Base-by-base conservation (phyloP, 2,329 filamentous ascomycete genomes). In the Talaromyces sp. region DNA sequence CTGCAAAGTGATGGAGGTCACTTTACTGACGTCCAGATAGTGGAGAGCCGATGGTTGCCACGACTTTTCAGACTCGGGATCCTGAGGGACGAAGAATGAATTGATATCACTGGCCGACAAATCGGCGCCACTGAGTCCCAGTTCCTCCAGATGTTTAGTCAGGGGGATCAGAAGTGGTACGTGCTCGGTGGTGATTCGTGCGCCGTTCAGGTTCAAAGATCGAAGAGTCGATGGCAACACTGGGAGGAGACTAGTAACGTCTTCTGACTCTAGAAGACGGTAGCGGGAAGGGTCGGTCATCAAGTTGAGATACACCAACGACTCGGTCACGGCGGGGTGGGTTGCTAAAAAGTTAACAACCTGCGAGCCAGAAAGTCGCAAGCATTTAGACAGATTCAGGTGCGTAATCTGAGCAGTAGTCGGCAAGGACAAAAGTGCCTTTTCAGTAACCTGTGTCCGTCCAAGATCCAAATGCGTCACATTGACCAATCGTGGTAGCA, bases 381-480 rank as follows among this genome's bases (percentile, higher is more conserved):
- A 88, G 81, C 91, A 94, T 77, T 91, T 91, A 68, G 89, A 87
- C 56, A 95, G 79, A 72, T 92, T 93, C 63, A 95, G 80, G 74
- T 95, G 91, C 1, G 89, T 93, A 69, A 94, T 84, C 68, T 81
- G 83, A 11, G 91, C 91, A 4, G 88, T 88, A n/a, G 82, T 74
- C 0, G 91, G 90, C 68, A 94, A 91, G 22, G 86, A 87, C 70
- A 85, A 80, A 17, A 95, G 82, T 4, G 91, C 91, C 27, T 83
- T 80, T 74, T 92, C 86, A 38, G 88, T 93, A 71, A 95, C 87
- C 69, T 89, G 86, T 1, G 91, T 93, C 70, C 91, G 90, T 10
- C 89, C 87, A n/a, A 93, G 83, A 72, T 95, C 91, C 43, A 95
- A 85, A 74, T 93, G 91, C 1, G 91, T 94, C 63, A 93, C 80